These are phyloP conservation scores for Coemansia sp. DNA, from an alignment of 192 early-diverging fungal species.

Conservation along the genomic window DNA sequence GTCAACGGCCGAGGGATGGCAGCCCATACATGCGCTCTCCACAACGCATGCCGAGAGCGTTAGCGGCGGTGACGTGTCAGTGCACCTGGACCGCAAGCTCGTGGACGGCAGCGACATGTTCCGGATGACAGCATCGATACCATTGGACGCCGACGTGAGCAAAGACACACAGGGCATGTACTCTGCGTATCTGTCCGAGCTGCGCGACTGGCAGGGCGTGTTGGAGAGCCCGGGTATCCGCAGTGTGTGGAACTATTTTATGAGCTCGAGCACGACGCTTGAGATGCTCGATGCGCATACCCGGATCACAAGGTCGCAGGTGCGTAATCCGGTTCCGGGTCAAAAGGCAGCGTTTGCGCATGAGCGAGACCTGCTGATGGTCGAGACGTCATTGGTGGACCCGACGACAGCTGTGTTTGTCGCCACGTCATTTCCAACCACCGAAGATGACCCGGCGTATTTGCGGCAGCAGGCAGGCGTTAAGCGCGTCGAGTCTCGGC, in stretches of 20 bases:
- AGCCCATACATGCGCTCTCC: slow-evolving; percentile 15
- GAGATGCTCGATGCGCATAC: slow-evolving; percentile 53
- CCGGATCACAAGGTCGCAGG: slow-evolving; percentile 30
- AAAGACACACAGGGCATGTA: slow-evolving; percentile 45
- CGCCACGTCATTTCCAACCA: slow-evolving; percentile 41
- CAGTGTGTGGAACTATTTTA: slow-evolving; percentile 50
- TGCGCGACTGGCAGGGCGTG: slow-evolving; percentile 55
- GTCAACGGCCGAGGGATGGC: slow-evolving; percentile 45
- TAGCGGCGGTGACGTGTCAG: slow-evolving; percentile 39
- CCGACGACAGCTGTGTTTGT: slow-evolving; percentile 50
- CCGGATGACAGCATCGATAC: slow-evolving; percentile 48
- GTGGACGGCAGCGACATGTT: slow-evolving; percentile 21
- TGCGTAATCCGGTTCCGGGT: slow-evolving; percentile 44
- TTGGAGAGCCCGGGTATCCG: slow-evolving; percentile 51
- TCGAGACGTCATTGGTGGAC: slow-evolving; percentile 54
- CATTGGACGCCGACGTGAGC: slow-evolving; percentile 29
- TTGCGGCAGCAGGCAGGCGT: slow-evolving; percentile 17
- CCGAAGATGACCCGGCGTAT: slow-evolving; percentile 42
- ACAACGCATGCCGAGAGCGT: slow-evolving; percentile 8
- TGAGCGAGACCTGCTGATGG: slow-evolving; percentile 43
- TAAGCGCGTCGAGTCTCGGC: slow-evolving; percentile 33
- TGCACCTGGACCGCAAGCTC: slow-evolving; percentile 26
- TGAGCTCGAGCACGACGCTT: slow-evolving; percentile 26
- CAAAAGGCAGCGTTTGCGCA: slow-evolving; percentile 38
- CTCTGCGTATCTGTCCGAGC: slow-evolving; percentile 43